A percentile compares a stretch with the other conserved stretches of the same genome.
These are phyloP conservation scores for Ceratocystis papillata DNA, from an alignment of 2,329 filamentous ascomycete genomes.

Conservation along the genomic window DNA sequence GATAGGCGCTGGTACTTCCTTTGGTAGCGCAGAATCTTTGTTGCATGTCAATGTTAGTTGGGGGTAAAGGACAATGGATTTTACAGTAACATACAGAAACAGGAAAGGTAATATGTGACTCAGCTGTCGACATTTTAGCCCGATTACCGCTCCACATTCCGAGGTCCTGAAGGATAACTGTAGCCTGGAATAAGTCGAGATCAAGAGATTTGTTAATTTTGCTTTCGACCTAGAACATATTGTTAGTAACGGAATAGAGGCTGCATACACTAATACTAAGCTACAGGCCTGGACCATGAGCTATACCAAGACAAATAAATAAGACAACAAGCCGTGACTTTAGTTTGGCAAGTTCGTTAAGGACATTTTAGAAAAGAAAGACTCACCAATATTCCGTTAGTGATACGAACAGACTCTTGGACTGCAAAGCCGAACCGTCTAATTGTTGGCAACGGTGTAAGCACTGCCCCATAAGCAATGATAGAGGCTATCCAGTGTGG, in stretches of 20 bases:
- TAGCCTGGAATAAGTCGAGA: conserved; percentile 40
- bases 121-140: conserved; percentile 47
- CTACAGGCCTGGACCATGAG: background rate
- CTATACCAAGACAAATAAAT: background rate
- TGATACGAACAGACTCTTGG: conserved; percentile 41
- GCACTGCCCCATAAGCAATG: conserved; percentile 49
- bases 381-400: conserved; percentile 28
- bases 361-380: background rate
- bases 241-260: conserved; percentile 14
- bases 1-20: conserved; percentile 48
- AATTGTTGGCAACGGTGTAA: conserved; percentile 47
- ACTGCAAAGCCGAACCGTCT: conserved; percentile 50
- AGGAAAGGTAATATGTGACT: conserved; percentile 39
- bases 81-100: conserved; percentile 33
- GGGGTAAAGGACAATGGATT: background rate
- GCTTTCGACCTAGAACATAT: conserved; percentile 37
- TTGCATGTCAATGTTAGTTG: conserved; percentile 26
- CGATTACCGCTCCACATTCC: conserved; percentile 46
- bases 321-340: no score
- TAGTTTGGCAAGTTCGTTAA: background rate
- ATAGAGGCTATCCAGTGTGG: conserved; percentile 52
- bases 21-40: conserved; percentile 44
- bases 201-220: conserved; percentile 40
- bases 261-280: no score
- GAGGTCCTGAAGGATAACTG: conserved; percentile 41